Conservation (phyloP, 1,139 yeast genomes). For the Wickerhamiella pararugosa region DNA sequence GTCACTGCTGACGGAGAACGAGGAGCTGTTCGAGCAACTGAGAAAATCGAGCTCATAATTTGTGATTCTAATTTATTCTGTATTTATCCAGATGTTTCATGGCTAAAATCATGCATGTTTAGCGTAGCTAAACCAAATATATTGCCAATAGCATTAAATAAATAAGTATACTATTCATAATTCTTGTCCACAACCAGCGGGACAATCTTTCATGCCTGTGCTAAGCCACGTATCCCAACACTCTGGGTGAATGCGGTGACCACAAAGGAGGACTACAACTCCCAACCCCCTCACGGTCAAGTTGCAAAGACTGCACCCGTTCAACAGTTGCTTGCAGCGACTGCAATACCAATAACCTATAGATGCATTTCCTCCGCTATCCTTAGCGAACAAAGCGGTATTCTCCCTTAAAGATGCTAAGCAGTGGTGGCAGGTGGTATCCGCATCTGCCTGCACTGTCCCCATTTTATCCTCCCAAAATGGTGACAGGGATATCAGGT, state of each 20-base stretch:
- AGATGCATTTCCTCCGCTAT: constrained; percentile 11
- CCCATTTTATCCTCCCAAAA: constrained; percentile 19
- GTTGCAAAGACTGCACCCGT: constrained; percentile 66
- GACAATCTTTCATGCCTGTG: constrained; percentile 56
- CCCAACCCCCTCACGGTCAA: constrained; percentile 64
- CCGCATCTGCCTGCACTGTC: constrained; percentile 40
- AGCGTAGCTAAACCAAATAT: too few relatives aligned
- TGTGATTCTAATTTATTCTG: too few relatives aligned
- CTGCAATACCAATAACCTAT: constrained; percentile 82
- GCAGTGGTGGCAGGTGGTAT: constrained; percentile 59
- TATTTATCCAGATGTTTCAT: too few relatives aligned
- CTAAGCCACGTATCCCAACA: constrained; percentile 72
- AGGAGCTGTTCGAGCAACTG: not conserved
- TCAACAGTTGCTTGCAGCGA: constrained; percentile 43
- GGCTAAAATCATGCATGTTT: too few relatives aligned
- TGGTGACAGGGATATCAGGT: constrained; percentile 36
- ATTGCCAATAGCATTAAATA: too few relatives aligned
- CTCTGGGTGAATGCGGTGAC: constrained; percentile 74
- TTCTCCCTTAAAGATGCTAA: constrained; percentile 51
- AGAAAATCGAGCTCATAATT: too few relatives aligned
- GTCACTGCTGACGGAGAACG: constrained; percentile 1
- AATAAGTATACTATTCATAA: not conserved
- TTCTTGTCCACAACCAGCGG: constrained; percentile 50
- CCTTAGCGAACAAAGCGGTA: constrained; percentile 22
- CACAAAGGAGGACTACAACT: constrained; percentile 58